Evolutionary conservation across 164 flowering plant genomes (phyloP).

Genomic region (Nymphaea colorata): DNA sequence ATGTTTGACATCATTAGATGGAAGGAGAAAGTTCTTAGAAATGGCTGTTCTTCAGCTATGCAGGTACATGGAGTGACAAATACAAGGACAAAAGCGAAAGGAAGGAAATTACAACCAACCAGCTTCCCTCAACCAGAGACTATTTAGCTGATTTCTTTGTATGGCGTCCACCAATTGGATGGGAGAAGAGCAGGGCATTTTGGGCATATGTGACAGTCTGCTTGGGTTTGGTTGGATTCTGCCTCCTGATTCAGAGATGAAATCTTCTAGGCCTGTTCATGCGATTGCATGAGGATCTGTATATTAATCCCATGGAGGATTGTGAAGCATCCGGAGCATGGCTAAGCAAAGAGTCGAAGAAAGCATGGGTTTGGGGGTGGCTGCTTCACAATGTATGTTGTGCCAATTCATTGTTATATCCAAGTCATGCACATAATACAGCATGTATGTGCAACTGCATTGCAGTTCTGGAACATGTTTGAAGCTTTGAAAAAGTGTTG

Average conservation of each 20-base stretch:
- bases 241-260: slow-evolving; percentile 44
- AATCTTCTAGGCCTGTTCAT: neutral
- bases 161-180: slow-evolving; percentile 64
- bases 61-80: slow-evolving; percentile 70
- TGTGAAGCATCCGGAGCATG: neutral
- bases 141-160: slow-evolving; percentile 51
- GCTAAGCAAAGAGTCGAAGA: neutral
- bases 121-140: slow-evolving; percentile 50
- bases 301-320: neutral
- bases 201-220: slow-evolving; percentile 60
- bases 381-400: neutral
- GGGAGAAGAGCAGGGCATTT: slow-evolving; percentile 47
- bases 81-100: slow-evolving; percentile 36
- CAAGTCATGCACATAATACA: too few species aligned
- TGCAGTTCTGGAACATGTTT: neutral
- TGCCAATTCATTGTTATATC: neutral
- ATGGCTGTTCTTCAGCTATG: slow-evolving; percentile 36
- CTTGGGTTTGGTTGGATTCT: slow-evolving; percentile 59
- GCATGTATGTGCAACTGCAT: neutral
- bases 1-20: neutral
- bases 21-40: neutral
- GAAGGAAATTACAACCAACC: slow-evolving; percentile 39
- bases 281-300: slow-evolving; percentile 1
- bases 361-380: neutral
- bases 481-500: neutral